Conservation (phyloP, 2,329 filamentous ascomycete genomes). For the Xylariaceae sp. region DNA sequence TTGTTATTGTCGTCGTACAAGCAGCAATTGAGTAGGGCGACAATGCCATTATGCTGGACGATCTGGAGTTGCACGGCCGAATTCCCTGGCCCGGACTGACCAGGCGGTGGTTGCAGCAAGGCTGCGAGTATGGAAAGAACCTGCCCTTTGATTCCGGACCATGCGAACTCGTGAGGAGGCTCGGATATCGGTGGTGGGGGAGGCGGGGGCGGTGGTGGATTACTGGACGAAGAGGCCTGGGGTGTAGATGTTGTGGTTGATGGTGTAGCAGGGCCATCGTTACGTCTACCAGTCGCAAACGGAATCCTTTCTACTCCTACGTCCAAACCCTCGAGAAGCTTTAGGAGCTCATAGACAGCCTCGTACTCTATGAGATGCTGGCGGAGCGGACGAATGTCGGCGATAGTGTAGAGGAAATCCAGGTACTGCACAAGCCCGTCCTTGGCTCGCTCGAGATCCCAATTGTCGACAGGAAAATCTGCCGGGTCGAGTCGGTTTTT, state of each 20-base stretch:
- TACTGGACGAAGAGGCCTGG: constrained; percentile 25
- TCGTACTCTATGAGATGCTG: constrained; percentile 88
- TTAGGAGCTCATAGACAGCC: constrained; percentile 81
- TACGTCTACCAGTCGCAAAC: constrained; percentile 32
- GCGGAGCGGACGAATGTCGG: constrained; percentile 79
- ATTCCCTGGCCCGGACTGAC: constrained; percentile 57
- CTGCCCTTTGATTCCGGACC: constrained; percentile 80
- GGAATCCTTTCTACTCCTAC: constrained; percentile 81
- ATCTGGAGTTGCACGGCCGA: constrained; percentile 84
- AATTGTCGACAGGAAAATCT: constrained; percentile 90
- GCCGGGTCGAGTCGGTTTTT: constrained; percentile 69
- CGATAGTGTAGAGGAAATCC: constrained; percentile 86
- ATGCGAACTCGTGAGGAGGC: constrained; percentile 59
- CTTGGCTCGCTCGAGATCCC: constrained; percentile 97
- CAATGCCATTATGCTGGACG: constrained; percentile 77
- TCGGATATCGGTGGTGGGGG: constrained; percentile 55
- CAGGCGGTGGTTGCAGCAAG: constrained; percentile 76
- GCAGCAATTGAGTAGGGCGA: constrained; percentile 84
- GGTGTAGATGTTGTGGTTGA: constrained; percentile 24
- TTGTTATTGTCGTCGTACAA: constrained; percentile 90
- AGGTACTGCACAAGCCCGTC: constrained; percentile 93
- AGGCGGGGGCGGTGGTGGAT: constrained; percentile 38
- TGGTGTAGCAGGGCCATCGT: constrained; percentile 14
- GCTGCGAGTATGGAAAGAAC: constrained; percentile 87
- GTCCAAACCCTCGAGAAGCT: constrained; percentile 81